phyloP scores from a whole-genome alignment of 2,329 filamentous ascomycete species.

The Cytospora leucostoma region DNA sequence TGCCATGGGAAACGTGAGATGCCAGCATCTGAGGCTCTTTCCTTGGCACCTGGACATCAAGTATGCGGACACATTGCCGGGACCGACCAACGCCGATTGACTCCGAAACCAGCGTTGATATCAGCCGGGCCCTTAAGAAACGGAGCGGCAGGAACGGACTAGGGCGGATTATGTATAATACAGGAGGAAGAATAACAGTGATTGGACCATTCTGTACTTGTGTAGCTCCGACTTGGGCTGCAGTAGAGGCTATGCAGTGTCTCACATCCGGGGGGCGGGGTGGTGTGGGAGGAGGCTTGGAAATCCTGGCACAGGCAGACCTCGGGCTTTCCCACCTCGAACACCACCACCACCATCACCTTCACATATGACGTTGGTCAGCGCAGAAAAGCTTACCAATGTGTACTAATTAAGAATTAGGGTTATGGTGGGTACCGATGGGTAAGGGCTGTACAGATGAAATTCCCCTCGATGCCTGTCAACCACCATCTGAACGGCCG shows the following conservation, averaged over 20 bases:
- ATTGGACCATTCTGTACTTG: conserved; percentile 6
- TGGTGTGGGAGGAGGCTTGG: neutral
- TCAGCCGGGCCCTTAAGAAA: conserved; percentile 17
- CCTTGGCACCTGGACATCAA: conserved; percentile 5
- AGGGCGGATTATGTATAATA: neutral
- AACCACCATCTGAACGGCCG: conserved; percentile 1
- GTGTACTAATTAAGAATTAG: neutral
- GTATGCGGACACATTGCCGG: conserved; percentile 3
- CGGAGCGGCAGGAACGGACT: neutral
- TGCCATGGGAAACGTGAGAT: conserved; percentile 4
- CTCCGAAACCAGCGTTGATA: conserved; percentile 23
- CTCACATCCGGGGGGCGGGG: neutral
- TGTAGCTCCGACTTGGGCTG: conserved; percentile 12
- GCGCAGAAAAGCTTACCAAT: neutral
- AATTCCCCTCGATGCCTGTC: neutral
- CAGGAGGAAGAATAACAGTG: neutral
- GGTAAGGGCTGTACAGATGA: conserved; percentile 14
- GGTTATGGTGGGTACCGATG: conserved; percentile 5
- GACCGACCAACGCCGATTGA: conserved; percentile 9
- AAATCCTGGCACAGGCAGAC: neutral
- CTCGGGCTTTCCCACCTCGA: neutral
- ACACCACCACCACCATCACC: neutral
- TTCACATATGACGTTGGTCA: neutral
- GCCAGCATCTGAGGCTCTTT: neutral
- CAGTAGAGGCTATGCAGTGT: conserved; percentile 12